Percentiles rank a stretch among this genome's conserved stretches.
These are phyloP conservation scores for Aureobasidium uvarum DNA, from an alignment of 2,329 filamentous ascomycete species.

Conservation along the genomic window DNA sequence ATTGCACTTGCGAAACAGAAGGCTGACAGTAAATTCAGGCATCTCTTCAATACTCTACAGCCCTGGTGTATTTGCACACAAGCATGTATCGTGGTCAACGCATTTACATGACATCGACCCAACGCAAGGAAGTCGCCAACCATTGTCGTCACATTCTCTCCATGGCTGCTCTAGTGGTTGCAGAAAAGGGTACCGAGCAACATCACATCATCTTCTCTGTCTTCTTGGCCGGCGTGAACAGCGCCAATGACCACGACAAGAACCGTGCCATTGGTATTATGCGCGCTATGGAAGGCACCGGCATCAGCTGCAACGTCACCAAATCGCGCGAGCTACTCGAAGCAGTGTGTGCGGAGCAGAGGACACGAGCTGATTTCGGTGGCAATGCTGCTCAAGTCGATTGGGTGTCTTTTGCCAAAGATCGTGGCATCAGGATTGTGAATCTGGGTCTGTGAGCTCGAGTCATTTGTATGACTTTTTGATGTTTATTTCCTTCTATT, in stretches of 20 bases:
- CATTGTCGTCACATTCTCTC: constrained; percentile 46
- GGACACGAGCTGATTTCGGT: constrained; percentile 42
- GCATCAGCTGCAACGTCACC: constrained; percentile 50
- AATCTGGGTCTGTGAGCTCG: constrained; percentile 47
- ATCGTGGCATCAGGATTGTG: constrained; percentile 49
- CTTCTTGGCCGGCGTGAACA: constrained; percentile 54
- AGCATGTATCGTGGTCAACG: constrained; percentile 54
- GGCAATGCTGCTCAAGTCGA: constrained; percentile 48
- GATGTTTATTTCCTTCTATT: background rate
- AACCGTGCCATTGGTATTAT: constrained; percentile 51
- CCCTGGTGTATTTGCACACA: constrained; percentile 54
- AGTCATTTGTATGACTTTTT: background rate
- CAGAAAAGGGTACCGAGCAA: constrained; percentile 29
- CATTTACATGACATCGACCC: constrained; percentile 32
- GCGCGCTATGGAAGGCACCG: constrained; percentile 47
- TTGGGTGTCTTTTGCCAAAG: constrained; percentile 51
- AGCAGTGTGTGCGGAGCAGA: constrained; percentile 51
- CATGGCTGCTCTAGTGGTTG: constrained; percentile 37
- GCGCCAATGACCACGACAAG: constrained; percentile 45
- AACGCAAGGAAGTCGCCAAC: constrained; percentile 29
- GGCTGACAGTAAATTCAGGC: background rate
- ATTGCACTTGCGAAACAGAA: background rate
- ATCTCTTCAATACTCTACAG: constrained; percentile 25
- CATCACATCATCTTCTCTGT: constrained; percentile 54
- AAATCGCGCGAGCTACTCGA: constrained; percentile 49